Evolutionary conservation across 345 rosid species (phyloP), one percentile per base, ranked within the genome.

Genomic region (Hirschfeldia incana): DNA sequence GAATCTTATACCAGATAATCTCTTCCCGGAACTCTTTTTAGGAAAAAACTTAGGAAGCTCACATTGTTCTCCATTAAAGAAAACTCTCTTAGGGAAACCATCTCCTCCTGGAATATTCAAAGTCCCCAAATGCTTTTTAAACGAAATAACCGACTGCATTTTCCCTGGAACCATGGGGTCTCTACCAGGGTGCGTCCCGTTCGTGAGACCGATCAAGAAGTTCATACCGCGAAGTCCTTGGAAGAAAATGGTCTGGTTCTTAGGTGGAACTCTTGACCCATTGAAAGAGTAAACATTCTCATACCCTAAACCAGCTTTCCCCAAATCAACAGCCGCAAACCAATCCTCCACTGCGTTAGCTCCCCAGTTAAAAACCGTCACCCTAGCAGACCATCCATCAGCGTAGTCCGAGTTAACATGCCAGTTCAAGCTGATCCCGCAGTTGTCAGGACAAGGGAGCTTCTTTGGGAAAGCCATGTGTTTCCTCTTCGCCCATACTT

Each of bases 41-140:
- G 99, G 99, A n/a, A 90, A 69, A 3, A 51, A 68, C 26, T 75
- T 74, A 1, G 99, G 99, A 67, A 95, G 85, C 2, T 89, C 88
- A 72, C 99, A 95, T 82, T 95, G 97, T 80, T 93, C 97, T n/a
- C 99, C 99, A 68, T 95, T 90, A 73, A 95, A 95, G 72, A 79
- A 78, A 61, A 95, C 84, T 83, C 78, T 90, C 15, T 85, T 76
- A 3, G 99, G 99, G 60, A 90, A 95, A 0, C 97, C 97, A 70
- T 93, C 92, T 2, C 99, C 98, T 3, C 59, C 27, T 0, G 8
- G 66, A 7, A 95, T 74, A 60, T 90, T 80, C 12, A 93, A 82
- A 1, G 59, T 65, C 3, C 84, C 85, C 12, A 86, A 80, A 0
- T 70, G 10, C 58, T 95, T 95, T 1, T 76, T 79, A 74, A 95